Evolutionary conservation across 805 yeast genomes (phyloP).

Genomic region (Candida golubevii): DNA sequence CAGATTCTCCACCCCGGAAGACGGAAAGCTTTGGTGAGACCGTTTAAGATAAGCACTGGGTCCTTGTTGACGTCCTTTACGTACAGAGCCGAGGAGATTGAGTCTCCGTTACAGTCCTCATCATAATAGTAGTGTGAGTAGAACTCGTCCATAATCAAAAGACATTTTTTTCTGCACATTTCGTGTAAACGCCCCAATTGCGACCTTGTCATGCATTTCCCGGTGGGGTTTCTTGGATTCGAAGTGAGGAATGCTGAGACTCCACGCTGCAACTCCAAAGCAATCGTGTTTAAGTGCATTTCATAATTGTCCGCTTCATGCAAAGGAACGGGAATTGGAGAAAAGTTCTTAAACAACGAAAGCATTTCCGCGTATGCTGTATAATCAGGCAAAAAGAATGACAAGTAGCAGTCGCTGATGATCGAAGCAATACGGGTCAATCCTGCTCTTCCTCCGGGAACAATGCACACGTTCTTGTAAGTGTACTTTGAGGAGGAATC

Average conservation of each 20-base stretch:
- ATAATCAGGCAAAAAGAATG: conserved; percentile 59
- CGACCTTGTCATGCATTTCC: conserved; percentile 44
- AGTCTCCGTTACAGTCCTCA: conserved; percentile 49
- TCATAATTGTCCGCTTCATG: conserved; percentile 54
- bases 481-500: conserved; percentile 51
- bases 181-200: conserved; percentile 48
- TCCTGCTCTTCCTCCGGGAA: conserved; percentile 65
- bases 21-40: conserved; percentile 57
- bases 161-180: conserved; percentile 49
- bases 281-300: conserved; percentile 49
- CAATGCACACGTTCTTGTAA: conserved; percentile 56
- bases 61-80: conserved; percentile 53
- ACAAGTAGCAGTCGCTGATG: conserved; percentile 53
- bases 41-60: conserved; percentile 57
- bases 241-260: conserved; percentile 56
- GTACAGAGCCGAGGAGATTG: conserved; percentile 47
- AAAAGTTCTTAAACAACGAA: conserved; percentile 56
- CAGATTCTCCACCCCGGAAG: conserved; percentile 64
- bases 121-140: conserved; percentile 56
- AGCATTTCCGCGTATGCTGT: conserved; percentile 66
- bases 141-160: conserved; percentile 61
- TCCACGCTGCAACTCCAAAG: conserved; percentile 51
- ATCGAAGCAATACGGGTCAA: conserved; percentile 59
- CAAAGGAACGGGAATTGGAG: conserved; percentile 60
- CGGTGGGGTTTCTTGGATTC: conserved; percentile 63